phyloP scores from a whole-genome alignment of 2,329 filamentous ascomycete species.

The Paracoccidioides brasiliensis region DNA sequence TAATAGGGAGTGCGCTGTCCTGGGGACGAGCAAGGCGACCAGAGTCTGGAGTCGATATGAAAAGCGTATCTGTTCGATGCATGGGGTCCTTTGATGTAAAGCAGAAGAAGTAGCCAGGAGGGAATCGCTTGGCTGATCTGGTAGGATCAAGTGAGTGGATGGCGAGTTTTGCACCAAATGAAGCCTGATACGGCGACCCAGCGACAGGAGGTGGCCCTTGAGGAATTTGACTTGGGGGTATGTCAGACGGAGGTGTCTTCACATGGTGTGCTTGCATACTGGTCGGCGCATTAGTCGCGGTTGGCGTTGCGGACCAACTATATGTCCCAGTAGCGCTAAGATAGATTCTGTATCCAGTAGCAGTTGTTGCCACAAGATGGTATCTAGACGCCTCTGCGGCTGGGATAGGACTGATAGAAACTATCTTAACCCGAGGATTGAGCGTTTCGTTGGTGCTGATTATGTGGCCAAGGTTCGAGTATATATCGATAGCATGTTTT shows the following conservation, averaged over 20 bases:
- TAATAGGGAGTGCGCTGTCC: constrained; percentile 40
- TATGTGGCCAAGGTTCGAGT: constrained; percentile 72
- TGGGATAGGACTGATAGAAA: constrained; percentile 75
- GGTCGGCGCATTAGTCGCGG: constrained; percentile 57
- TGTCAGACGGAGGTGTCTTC: constrained; percentile 64
- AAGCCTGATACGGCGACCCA: constrained; percentile 16
- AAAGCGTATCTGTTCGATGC: constrained; percentile 54
- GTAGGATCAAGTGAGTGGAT: constrained; percentile 31
- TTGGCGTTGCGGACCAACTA: constrained; percentile 40
- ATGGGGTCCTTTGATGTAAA: constrained; percentile 55
- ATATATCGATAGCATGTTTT: constrained; percentile 40
- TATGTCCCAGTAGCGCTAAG: constrained; percentile 74
- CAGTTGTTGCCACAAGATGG: constrained; percentile 80
- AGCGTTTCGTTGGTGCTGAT: constrained; percentile 57
- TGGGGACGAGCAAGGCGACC: constrained; percentile 57
- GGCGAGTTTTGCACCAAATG: constrained; percentile 39
- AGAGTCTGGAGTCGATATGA: constrained; percentile 76
- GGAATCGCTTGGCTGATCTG: constrained; percentile 42
- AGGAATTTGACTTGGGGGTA: constrained; percentile 17
- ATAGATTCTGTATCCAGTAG: constrained; percentile 81
- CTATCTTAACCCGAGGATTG: constrained; percentile 58
- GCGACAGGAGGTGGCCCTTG: constrained; percentile 9
- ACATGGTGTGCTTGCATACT: constrained; percentile 98
- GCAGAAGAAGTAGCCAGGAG: constrained; percentile 84
- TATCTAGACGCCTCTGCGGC: constrained; percentile 71